These are phyloP conservation scores for Lachnum nothofagi DNA, from an alignment of 2,329 filamentous ascomycete genomes.

Conservation along the genomic window DNA sequence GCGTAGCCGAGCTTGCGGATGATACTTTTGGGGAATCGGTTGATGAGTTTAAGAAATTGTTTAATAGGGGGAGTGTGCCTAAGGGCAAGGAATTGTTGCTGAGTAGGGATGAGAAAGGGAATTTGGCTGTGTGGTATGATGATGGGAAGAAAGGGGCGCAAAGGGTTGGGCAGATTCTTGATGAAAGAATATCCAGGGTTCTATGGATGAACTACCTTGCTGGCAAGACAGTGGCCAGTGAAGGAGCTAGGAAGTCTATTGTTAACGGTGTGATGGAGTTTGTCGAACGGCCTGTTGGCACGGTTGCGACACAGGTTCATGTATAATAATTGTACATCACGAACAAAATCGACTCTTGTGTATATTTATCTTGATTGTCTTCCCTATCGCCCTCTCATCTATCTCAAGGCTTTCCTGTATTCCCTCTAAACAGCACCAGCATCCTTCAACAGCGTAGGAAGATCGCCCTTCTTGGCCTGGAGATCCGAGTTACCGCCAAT, in stretches of 20 bases:
- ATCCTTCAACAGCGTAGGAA: conserved; percentile 59
- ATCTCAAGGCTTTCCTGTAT: not conserved
- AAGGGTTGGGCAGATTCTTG: conserved; percentile 66
- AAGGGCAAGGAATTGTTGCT: conserved; percentile 76
- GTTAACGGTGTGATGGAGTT: conserved; percentile 84
- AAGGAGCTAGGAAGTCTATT: conserved; percentile 72
- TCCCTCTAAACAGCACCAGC: conserved; percentile 55
- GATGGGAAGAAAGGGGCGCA: conserved; percentile 42
- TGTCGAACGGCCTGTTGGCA: conserved; percentile 81
- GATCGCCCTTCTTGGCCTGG: conserved; percentile 59
- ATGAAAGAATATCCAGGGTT: conserved; percentile 74
- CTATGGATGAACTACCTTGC: conserved; percentile 89
- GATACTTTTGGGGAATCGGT: conserved; percentile 73
- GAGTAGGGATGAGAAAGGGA: conserved; percentile 59
- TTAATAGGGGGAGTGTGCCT: conserved; percentile 73
- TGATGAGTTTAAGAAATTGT: conserved; percentile 73
- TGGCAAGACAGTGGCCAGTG: conserved; percentile 80
- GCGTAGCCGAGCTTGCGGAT: conserved; percentile 54
- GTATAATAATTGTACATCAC: conserved; percentile 10
- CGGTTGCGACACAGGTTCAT: conserved; percentile 71
- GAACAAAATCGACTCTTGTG: not conserved
- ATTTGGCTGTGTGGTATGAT: conserved; percentile 63
- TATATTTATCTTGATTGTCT: not conserved
- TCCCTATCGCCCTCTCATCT: no score
- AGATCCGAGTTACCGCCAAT: conserved; percentile 95